phyloP scores from a whole-genome alignment of 371 early-diverging fungal species.

The Nematocida ironsii region DNA sequence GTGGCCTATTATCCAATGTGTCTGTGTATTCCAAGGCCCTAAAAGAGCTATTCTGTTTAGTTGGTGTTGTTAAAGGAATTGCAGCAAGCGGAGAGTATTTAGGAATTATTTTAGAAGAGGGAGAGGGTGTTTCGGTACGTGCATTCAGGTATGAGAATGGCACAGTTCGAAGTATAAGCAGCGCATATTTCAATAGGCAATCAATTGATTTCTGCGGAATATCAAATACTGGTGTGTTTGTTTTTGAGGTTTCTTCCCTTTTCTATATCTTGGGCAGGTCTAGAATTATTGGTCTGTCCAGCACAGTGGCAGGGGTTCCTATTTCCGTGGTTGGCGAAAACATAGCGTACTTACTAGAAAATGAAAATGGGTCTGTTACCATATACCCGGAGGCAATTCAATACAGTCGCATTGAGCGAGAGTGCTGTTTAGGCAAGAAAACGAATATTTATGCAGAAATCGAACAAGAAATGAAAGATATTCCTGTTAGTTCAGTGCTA shows the following conservation, averaged over 20 bases:
- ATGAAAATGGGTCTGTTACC: not conserved
- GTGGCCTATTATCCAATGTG: not conserved
- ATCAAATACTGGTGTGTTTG: conserved; percentile 1
- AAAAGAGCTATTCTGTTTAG: conserved; percentile 14
- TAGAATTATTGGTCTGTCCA: conserved; percentile 7
- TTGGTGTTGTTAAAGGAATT: conserved; percentile 8
- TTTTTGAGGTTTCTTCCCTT: not conserved
- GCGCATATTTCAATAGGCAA: conserved; percentile 7
- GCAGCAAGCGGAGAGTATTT: conserved; percentile 23
- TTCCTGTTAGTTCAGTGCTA: not conserved
- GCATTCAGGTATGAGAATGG: conserved; percentile 12
- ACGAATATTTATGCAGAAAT: not conserved
- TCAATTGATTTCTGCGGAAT: conserved; percentile 27
- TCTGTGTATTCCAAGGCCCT: conserved; percentile 7
- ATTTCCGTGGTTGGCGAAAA: conserved; percentile 10
- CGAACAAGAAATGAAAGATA: not conserved
- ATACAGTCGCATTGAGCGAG: not conserved
- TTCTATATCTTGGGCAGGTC: not conserved
- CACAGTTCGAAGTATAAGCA: not conserved
- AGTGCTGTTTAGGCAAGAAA: not conserved
- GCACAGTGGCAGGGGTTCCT: conserved; percentile 5
- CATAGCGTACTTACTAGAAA: conserved; percentile 1
- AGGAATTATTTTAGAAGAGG: conserved; percentile 6
- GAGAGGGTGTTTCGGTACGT: conserved; percentile 1
- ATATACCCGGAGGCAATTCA: not conserved